These are phyloP conservation scores for Malassezia japonica DNA, from an alignment of 1,284 basidiomycete genomes.

Conservation along the genomic window DNA sequence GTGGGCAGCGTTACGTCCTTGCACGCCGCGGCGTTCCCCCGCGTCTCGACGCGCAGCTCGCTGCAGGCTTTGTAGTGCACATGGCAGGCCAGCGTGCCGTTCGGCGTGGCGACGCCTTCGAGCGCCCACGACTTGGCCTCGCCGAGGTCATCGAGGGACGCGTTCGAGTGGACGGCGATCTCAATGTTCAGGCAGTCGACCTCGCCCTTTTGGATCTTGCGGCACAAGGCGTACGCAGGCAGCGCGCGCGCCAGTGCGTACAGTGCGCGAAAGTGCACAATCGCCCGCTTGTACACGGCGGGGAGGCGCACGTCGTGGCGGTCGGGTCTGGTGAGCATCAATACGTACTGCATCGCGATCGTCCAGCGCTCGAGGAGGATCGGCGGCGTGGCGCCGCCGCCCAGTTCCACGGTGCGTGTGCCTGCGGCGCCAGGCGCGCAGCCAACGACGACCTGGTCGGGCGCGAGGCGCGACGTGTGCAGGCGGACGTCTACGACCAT, in stretches of 20 bases:
- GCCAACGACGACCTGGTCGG: constrained; percentile 5
- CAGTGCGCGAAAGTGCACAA: constrained; percentile 18
- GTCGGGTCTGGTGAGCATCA: not conserved
- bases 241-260: constrained; percentile 13
- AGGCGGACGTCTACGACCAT: constrained; percentile 5
- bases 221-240: not conserved
- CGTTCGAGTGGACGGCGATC: not conserved
- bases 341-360: not conserved
- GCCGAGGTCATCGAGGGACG: not conserved
- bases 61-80: constrained; percentile 5
- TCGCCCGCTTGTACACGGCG: constrained; percentile 15
- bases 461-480: not conserved
- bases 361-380: constrained; percentile 15
- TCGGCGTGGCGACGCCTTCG: constrained; percentile 9
- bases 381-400: not conserved
- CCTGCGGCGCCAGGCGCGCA: not conserved
- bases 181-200: not conserved
- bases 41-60: constrained; percentile 4
- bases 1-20: not conserved
- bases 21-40: not conserved
- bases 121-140: constrained; percentile 3
- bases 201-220: not conserved
- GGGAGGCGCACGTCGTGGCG: constrained; percentile 5
- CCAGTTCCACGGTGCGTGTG: not conserved
- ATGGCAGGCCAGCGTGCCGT: constrained; percentile 1